Evolutionary conservation across 805 yeast species (phyloP).

Genomic region (Ascoidea tarda): DNA sequence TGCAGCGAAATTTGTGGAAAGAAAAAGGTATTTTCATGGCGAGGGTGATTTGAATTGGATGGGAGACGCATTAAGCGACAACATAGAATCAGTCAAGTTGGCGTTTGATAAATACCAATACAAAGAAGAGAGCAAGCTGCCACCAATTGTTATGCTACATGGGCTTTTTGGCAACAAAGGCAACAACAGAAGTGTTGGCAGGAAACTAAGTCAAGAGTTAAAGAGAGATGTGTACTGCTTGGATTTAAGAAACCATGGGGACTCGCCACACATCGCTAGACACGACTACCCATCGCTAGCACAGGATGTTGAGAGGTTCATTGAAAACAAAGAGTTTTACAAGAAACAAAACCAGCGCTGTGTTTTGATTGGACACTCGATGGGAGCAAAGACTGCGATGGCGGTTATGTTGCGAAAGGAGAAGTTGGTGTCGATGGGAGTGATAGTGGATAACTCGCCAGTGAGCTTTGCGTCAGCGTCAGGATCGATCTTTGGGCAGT

Average conservation of each 20-base stretch:
- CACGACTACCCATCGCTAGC: conserved; percentile 76
- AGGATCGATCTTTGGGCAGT: conserved; percentile 42
- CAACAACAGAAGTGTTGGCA: conserved; percentile 76
- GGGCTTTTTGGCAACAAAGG: conserved; percentile 78
- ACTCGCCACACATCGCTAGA: conserved; percentile 61
- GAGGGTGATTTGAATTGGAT: background rate
- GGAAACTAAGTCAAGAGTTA: conserved; percentile 31
- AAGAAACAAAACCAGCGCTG: conserved; percentile 23
- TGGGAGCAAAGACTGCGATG: conserved; percentile 96
- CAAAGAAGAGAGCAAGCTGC: conserved; percentile 6
- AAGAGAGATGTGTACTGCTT: conserved; percentile 49
- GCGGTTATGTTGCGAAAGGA: conserved; percentile 63
- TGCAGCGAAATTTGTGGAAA: no score
- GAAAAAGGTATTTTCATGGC: background rate
- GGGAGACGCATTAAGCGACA: conserved; percentile 15
- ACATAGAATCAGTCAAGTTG: conserved; percentile 39
- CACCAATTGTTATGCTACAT: conserved; percentile 71
- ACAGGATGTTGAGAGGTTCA: conserved; percentile 70
- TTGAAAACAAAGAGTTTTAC: conserved; percentile 26
- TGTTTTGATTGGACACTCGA: conserved; percentile 65
- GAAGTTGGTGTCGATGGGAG: conserved; percentile 40
- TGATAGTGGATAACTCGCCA: conserved; percentile 88
- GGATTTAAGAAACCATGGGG: conserved; percentile 86
- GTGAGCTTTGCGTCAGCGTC: conserved; percentile 43
- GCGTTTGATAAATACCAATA: conserved; percentile 33